Percentiles rank a stretch among this genome's conserved stretches.
Conservation (phyloP, 371 early-diverging fungal species). For the Saksenaea oblongispora region DNA sequence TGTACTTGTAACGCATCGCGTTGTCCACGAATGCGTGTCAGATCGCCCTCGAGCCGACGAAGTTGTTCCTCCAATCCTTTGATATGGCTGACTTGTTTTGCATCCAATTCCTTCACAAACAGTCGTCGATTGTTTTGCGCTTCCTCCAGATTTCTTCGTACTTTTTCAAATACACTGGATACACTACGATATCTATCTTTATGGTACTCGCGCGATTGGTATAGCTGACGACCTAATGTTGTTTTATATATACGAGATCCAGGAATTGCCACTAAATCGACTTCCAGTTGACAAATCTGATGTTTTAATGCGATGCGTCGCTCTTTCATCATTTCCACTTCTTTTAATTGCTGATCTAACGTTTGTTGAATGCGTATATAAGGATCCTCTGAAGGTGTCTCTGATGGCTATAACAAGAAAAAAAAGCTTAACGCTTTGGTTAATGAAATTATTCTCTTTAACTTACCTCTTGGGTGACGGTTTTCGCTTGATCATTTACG, state of each 20-base stretch:
- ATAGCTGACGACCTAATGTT: conserved; percentile 30
- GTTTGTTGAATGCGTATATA: conserved; percentile 23
- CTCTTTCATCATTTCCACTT: conserved; percentile 44
- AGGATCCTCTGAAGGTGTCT: conserved; percentile 16
- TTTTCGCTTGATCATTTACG: background rate
- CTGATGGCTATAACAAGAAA: background rate
- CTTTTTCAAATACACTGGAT: conserved; percentile 20
- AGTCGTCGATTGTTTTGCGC: conserved; percentile 25
- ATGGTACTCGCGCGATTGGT: conserved; percentile 31
- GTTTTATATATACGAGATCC: conserved; percentile 40
- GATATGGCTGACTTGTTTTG: conserved; percentile 26
- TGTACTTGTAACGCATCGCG: conserved; percentile 78
- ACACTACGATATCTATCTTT: conserved; percentile 36
- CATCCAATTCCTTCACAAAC: conserved; percentile 31
- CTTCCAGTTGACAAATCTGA: conserved; percentile 34
- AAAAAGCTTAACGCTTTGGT: background rate
- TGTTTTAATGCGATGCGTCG: conserved; percentile 42
- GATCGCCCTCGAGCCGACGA: conserved; percentile 70
- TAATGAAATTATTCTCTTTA: background rate
- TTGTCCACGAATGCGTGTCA: conserved; percentile 74
- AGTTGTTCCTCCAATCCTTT: conserved; percentile 64
- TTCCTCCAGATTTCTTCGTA: conserved; percentile 27
- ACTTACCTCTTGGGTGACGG: background rate
- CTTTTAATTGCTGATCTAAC: conserved; percentile 31
- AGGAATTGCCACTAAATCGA: conserved; percentile 38